Base-by-base conservation (phyloP, 495 filamentous ascomycete genomes). In the Rhypophila decipiens region DNA sequence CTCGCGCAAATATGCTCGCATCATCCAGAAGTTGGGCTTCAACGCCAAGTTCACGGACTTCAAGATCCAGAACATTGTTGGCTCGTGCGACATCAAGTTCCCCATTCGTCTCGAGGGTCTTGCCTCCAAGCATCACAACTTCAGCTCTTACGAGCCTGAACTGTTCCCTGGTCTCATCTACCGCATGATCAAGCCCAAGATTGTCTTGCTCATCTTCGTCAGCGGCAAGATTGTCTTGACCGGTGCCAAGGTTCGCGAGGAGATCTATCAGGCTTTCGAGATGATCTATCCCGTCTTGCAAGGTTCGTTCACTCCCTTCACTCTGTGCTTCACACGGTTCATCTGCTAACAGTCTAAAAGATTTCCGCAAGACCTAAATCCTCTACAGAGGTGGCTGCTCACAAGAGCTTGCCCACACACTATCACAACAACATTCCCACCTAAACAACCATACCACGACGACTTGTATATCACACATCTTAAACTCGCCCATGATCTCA, bases 141-240 rank as follows among this genome's bases (percentile, higher is more conserved):
- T 97, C 84, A 94, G 87, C 74, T 95, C 89, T 36, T 98, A 98
- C 67, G 93, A 98, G 70, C 93, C 93, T 53, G 93, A 98, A 69
- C 67, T 98, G 68, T 98, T 98, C 81, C 94, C 93, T 52, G 93
- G 93, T 79, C 80, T 98, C 44, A 98, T 98, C 75, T 98, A 98
- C 67, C 88, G 93, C 67, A 98, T 98, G 93, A 96, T 97, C 79
- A 96, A 96, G 78, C 93, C 93, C 20, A 97, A 97, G 84, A 97
- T 98, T 52, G 93, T 98, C 19, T 86, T 98, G 15, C 70, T 98
- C 70, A 97, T 98, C 65, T 98, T 98, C 76, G 93, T 98, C 65
- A 91, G 86, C 59, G 93, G 93, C 56, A 97, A 97, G 79, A 98
- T 97, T 50, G 94, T 97, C 60, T 73, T 98, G 66, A 98, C 94